These are phyloP conservation scores for Gillenia trifoliata DNA, from an alignment of 306 rosid genomes.

Conservation along the genomic window DNA sequence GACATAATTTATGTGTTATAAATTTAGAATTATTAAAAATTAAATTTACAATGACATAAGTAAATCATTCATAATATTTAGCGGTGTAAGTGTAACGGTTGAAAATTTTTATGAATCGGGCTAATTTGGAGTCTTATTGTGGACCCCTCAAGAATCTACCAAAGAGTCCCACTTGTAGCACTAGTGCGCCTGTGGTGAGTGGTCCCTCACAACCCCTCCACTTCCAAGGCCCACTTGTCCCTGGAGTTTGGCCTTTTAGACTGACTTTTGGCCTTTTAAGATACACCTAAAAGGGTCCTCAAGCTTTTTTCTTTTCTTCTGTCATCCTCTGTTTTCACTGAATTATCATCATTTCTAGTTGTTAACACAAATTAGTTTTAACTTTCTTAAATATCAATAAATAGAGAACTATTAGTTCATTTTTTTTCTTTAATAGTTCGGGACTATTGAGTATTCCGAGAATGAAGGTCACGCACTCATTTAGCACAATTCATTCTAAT, in stretches of 20 bases:
- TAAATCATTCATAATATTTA: too few relatives aligned
- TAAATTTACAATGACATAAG: too few relatives aligned
- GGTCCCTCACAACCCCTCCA: neutral
- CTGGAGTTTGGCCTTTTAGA: neutral
- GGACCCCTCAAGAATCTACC: slow-evolving; percentile 7
- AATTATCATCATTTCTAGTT: neutral
- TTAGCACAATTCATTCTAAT: too few relatives aligned
- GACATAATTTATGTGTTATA: too few relatives aligned
- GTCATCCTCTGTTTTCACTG: neutral
- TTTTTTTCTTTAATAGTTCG: too few relatives aligned
- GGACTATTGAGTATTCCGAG: too few relatives aligned
- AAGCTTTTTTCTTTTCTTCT: neutral
- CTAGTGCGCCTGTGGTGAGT: neutral
- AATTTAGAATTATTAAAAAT: too few relatives aligned
- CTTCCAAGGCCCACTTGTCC: slow-evolving; percentile 5
- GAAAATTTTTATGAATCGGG: too few relatives aligned
- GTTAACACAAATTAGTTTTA: neutral
- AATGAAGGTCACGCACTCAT: neutral
- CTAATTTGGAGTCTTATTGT: neutral
- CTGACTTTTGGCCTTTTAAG: neutral
- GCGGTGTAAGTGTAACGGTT: too few relatives aligned
- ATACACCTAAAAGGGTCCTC: neutral
- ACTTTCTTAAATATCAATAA: neutral
- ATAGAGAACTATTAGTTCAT: too few relatives aligned
- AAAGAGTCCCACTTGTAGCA: slow-evolving; percentile 12